Base-by-base conservation (phyloP, 2,329 filamentous ascomycete genomes). In the Penicillium sp. region DNA sequence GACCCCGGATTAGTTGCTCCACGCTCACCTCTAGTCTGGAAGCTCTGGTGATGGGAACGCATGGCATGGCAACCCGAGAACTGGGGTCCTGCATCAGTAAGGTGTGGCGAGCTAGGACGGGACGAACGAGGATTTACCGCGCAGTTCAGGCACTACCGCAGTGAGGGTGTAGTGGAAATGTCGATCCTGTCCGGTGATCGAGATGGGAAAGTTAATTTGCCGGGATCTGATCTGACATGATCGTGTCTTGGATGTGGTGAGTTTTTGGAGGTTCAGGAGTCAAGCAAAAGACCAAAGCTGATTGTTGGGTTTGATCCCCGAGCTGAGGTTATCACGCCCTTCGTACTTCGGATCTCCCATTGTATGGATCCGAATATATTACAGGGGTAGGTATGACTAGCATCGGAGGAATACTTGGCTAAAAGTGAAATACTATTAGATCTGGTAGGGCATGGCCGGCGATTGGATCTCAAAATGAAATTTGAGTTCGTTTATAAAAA, bases 61-160 rank as follows among this genome's bases (percentile, higher is more conserved):
- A 22, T 34, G 29, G n/a, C 34, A 33, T 10, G n/a, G 28, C 10
- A 26, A 22, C 15, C 21, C 24, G n/a, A 28, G 8, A 48, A 8
- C 9, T 32, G 6, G 28, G 41, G 26, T n/a, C 21, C 21, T 19
- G 26, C 31, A 37, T 39, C 40, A 22, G 56, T 44, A 60, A 56
- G 55, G 55, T 55, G 52, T 44, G 32, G 34, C 26, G 21, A 46
- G 29, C 28, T 26, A 32, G 26, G 31, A 52, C 48, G 39, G 45
- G 44, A n/a, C 37, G 43, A 51, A 53, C 43, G 29, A 17, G 24
- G 32, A 56, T 57, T 53, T 52, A 52, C 56, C 54, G 48, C 56
- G 50, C 54, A 54, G 39, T 35, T 49, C 48, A 53, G 53, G 55
- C 43, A 52, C 49, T 47, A 46, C 47, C 45, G 41, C 35, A 35